Evolutionary conservation across 1,284 basidiomycete species (phyloP), one percentile per base, ranked within the genome.

Genomic region (Cutaneotrichosporon cavernicola): DNA sequence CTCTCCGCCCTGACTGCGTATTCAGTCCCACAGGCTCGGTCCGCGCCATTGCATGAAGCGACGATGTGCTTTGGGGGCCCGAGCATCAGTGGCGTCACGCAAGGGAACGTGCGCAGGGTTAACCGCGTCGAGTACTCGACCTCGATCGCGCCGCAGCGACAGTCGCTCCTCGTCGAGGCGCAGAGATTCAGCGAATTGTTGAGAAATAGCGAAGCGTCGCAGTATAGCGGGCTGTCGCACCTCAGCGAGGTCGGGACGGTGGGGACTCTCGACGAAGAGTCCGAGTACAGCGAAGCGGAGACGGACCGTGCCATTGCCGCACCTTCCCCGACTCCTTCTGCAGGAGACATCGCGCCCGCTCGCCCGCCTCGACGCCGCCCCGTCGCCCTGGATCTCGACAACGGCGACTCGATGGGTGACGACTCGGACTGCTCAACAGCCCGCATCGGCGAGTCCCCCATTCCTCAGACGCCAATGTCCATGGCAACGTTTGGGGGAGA

Each of bases 401-500:
- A 56, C 34, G 21, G 55, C 10, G 55, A 30, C 21, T 56, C 55
- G 38, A 38, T 40, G 38, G 55, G 38, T 3, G 46, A 52, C 32
- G 49, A 21, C 4, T 40, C 36, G 22, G 50, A 53, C 16, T 51
- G 32, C 38, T 60, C 58, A 2, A 60, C 49, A 5, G 49, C 49
- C 2, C 21, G 50, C 18, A n/a, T 40, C 6, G 32, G 47, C 31
- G 58, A 60, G n/a, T 52, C 52, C 10, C 31, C 60, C 18, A 52
- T 43, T 14, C 52, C 52, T 2, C 52, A 56, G 9, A 56, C 60
- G 5, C 60, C 63, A 18, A 26, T 36, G 18, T 61, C 56, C 4
- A 32, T 61, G 14, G 56, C 57, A 30, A 61, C 63, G 11, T 64
- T 61, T 31, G 63, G 63, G 1, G 59, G 63, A n/a, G 59, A 58